Evolutionary conservation across 2,329 filamentous ascomycete species (phyloP), one percentile per base, ranked within the genome.

Genomic region (Juglanconis juglandina): DNA sequence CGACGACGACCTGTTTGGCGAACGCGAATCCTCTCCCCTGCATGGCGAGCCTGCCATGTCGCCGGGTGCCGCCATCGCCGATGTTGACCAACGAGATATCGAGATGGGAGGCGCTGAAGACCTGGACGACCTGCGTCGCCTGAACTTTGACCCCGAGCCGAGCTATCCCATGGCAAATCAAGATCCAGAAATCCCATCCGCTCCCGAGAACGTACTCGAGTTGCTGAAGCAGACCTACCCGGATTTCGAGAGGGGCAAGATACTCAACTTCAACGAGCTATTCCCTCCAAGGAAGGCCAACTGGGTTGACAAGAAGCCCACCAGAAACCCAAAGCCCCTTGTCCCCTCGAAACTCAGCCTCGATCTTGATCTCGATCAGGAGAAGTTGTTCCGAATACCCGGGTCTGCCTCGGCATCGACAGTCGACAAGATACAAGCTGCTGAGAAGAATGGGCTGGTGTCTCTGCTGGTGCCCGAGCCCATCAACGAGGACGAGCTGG

Each of bases 261-360:
- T 90, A 17, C 85, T 95, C 34, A 86, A 87, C 47, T 97, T 93
- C 78, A 89, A 91, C 68, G 87, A 92, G 62, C 79, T 98, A 5
- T 85, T 99, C 41, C 91, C 91, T 3, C 87, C 89, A 5, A 92
- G 93, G 72, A 87, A 87, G 66, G 89, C 92, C 1, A 82, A 87
- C 58, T 94, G 90, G 74, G 82, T 90, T 63, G 88, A 89, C 59
- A 95, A 96, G 74, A 85, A 87, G 44, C 92, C 93, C 0, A 66
- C 81, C 1, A 96, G 92, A 73, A 87, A 87, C 46, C 91, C 92
- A 0, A 95, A 93, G 73, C 81, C 91, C 14, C 81, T 98, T 3
- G 83, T 92, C 5, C 92, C 92, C 0, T 93, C 89, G 24, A 99
- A 99, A 74, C 82, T 96, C 59, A 92, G 87, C 63, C 81, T 99